A percentile compares a stretch with the other conserved stretches of the same genome.
These are phyloP conservation scores for Stephanodiscus triporus DNA, from an alignment of 108 stramenopile species.

Conservation along the genomic window DNA sequence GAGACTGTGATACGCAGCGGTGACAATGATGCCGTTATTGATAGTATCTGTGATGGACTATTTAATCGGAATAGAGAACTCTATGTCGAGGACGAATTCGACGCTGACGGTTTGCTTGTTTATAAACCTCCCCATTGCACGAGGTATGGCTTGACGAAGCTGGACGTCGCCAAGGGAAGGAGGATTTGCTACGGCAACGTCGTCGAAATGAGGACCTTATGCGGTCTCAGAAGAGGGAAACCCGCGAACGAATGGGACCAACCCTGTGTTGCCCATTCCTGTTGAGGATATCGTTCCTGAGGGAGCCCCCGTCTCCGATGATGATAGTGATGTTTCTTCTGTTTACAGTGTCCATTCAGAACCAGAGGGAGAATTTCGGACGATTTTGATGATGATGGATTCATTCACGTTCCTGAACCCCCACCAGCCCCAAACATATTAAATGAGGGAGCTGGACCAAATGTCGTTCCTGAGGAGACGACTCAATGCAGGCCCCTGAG, in stretches of 20 bases:
- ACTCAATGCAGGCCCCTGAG: too few relatives aligned
- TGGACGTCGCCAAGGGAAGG: not conserved
- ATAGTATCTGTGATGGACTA: constrained; percentile 1
- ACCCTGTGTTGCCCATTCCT: too few relatives aligned
- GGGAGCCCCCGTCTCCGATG: not conserved
- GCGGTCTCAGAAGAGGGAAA: not conserved
- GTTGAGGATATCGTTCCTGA: not conserved
- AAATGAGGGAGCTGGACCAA: too few relatives aligned
- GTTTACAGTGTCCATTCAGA: not conserved
- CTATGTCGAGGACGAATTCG: constrained; percentile 23
- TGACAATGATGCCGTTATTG: not conserved
- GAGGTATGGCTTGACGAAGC: constrained; percentile 23
- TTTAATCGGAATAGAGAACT: not conserved
- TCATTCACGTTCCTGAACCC: not conserved
- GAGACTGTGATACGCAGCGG: constrained; percentile 21
- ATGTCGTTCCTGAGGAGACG: too few relatives aligned
- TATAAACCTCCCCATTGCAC: constrained; percentile 25
- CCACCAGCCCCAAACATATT: too few relatives aligned
- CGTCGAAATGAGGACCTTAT: not conserved
- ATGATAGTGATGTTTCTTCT: not conserved
- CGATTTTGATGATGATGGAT: not conserved
- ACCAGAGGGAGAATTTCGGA: constrained; percentile 1
- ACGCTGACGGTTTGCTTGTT: constrained; percentile 6
- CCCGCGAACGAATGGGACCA: too few relatives aligned
- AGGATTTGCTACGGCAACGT: not conserved